These are phyloP conservation scores for Kodamaea laetipori DNA, from an alignment of 805 yeast species.

Conservation along the genomic window DNA sequence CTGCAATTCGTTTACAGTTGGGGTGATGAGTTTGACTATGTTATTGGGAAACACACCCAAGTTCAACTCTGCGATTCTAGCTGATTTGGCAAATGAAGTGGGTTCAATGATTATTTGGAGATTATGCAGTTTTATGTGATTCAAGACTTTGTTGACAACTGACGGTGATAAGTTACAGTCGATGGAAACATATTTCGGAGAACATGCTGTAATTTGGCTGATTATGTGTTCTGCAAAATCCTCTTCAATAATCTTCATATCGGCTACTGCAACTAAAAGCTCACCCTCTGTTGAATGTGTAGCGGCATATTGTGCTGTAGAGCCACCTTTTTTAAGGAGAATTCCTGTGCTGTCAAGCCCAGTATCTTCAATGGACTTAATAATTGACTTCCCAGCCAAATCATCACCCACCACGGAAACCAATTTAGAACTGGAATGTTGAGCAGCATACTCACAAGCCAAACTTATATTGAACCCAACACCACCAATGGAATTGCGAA, in stretches of 20 bases:
- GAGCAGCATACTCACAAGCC: conserved; percentile 49
- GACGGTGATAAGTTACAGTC: conserved; percentile 67
- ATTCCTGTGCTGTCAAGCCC: conserved; percentile 46
- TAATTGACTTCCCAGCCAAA: conserved; percentile 47
- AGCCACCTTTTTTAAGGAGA: conserved; percentile 17
- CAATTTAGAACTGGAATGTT: conserved; percentile 36
- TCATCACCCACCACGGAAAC: conserved; percentile 68
- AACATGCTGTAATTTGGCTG: conserved; percentile 37
- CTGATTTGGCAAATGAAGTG: conserved; percentile 68
- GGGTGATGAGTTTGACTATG: conserved; percentile 55
- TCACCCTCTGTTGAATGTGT: conserved; percentile 64
- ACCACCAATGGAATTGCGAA: conserved; percentile 69
- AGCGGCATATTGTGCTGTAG: conserved; percentile 75
- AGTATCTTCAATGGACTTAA: conserved; percentile 25
- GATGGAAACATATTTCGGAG: conserved; percentile 55
- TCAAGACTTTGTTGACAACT: conserved; percentile 41
- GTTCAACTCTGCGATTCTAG: conserved; percentile 42
- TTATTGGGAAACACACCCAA: conserved; percentile 50
- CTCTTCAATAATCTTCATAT: conserved; percentile 69
- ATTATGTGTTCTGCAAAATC: conserved; percentile 45
- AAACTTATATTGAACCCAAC: conserved; percentile 78
- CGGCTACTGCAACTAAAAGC: conserved; percentile 76
- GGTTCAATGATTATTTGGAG: conserved; percentile 60
- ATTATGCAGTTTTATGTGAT: conserved; percentile 20
- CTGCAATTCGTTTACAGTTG: conserved; percentile 65